These are phyloP conservation scores for Fusarium poae DNA, from an alignment of 2,329 filamentous ascomycete genomes.

Conservation along the genomic window DNA sequence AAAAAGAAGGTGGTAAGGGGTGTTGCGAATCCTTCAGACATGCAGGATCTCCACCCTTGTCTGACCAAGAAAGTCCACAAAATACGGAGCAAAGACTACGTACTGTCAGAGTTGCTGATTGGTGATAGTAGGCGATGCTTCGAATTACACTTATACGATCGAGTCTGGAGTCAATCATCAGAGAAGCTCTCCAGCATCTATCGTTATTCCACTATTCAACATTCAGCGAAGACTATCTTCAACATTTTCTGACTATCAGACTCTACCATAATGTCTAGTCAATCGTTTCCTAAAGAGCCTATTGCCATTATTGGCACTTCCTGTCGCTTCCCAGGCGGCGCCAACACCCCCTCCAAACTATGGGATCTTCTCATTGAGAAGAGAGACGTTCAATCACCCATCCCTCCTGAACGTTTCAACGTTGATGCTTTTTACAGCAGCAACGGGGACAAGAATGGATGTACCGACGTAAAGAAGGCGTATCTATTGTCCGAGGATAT, in stretches of 20 bases:
- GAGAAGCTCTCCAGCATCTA: background rate
- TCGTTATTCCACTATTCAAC: background rate
- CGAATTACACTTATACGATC: background rate
- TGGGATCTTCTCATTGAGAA: slow-evolving; percentile 18
- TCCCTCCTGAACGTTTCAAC: slow-evolving; percentile 2
- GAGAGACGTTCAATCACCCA: slow-evolving; percentile 4
- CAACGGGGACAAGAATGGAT: slow-evolving; percentile 9
- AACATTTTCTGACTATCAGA: background rate
- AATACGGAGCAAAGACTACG: background rate
- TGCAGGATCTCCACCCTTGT: background rate
- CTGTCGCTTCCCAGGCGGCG: slow-evolving; percentile 56
- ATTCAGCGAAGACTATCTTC: background rate
- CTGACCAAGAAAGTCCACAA: background rate
- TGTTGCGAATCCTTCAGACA: background rate
- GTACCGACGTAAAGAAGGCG: slow-evolving; percentile 8
- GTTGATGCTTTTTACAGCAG: slow-evolving; percentile 15
- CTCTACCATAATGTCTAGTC: background rate
- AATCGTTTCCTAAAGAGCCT: slow-evolving; percentile 46
- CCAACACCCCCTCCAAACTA: slow-evolving; percentile 40
- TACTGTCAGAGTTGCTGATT: background rate
- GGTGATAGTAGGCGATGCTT: background rate
- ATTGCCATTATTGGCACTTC: slow-evolving; percentile 58
- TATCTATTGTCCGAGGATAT: slow-evolving; percentile 17
- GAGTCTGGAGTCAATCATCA: background rate
- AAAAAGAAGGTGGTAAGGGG: background rate